These are phyloP conservation scores for Hanseniaspora pseudoguilliermondii DNA, from an alignment of 805 yeast genomes.

Conservation along the genomic window DNA sequence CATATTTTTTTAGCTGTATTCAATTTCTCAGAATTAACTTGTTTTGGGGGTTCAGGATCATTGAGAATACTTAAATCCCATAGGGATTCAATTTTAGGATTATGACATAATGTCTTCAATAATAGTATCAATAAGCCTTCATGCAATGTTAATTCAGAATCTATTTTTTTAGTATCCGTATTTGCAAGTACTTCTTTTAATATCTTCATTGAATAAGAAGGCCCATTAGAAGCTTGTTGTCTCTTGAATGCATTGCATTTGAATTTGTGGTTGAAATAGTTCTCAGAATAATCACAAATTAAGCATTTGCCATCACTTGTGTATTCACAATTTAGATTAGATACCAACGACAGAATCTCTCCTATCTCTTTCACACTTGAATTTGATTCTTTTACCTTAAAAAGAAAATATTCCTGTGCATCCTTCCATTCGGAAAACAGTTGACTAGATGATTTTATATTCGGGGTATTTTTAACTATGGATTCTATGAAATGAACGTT, in stretches of 20 bases:
- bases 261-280: background rate
- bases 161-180: background rate
- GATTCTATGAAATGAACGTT: background rate
- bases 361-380: background rate
- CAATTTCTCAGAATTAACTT: background rate
- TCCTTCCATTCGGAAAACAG: background rate
- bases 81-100: background rate
- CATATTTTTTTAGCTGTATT: background rate
- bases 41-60: background rate
- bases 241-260: background rate
- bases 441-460: background rate
- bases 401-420: background rate
- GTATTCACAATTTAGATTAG: constrained; percentile 5
- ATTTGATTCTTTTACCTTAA: background rate
- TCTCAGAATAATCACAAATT: constrained; percentile 10
- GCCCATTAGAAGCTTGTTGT: background rate
- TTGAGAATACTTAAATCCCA: background rate
- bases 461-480: background rate
- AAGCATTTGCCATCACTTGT: constrained; percentile 2
- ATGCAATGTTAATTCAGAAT: background rate
- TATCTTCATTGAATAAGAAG: background rate
- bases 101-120: background rate
- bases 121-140: background rate
- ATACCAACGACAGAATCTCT: background rate
- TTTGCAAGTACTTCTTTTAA: background rate